These are phyloP conservation scores for Starmera pachycereana DNA, from an alignment of 805 yeast species.

Conservation along the genomic window DNA sequence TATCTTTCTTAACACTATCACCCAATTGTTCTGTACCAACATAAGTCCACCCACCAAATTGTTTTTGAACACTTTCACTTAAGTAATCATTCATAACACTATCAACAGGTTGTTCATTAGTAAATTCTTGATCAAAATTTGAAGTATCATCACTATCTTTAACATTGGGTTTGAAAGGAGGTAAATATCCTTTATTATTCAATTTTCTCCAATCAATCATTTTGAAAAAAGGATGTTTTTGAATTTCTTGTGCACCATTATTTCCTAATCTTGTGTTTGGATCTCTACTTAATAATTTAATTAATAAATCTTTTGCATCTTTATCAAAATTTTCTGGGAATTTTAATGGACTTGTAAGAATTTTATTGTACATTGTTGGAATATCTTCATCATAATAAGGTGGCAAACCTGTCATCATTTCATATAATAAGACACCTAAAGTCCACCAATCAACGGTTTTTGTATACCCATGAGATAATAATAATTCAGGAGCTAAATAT, in stretches of 20 bases:
- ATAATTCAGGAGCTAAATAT: constrained; percentile 89
- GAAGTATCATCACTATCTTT: constrained; percentile 80
- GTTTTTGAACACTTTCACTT: constrained; percentile 92
- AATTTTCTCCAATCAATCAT: constrained; percentile 87
- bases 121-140: constrained; percentile 87
- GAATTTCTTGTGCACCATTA: constrained; percentile 78
- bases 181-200: constrained; percentile 77
- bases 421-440: constrained; percentile 83
- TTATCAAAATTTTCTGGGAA: constrained; percentile 85
- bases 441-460: constrained; percentile 99
- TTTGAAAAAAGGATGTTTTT: constrained; percentile 73
- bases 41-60: constrained; percentile 98
- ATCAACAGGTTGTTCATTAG: constrained; percentile 88
- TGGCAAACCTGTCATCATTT: constrained; percentile 94
- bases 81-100: constrained; percentile 89
- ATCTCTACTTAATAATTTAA: constrained; percentile 71
- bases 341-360: constrained; percentile 75
- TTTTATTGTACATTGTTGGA: constrained; percentile 88
- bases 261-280: constrained; percentile 70
- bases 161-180: constrained; percentile 93
- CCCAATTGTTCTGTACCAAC: constrained; percentile 52
- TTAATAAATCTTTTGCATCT: constrained; percentile 74
- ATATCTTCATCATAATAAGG: constrained; percentile 95
- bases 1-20: constrained; percentile 15
- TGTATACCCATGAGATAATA: constrained; percentile 89